Percentiles rank a stretch among this genome's conserved stretches.
phyloP scores from a whole-genome alignment of 371 early-diverging fungal genomes.

The Astathelohania contejeani region DNA sequence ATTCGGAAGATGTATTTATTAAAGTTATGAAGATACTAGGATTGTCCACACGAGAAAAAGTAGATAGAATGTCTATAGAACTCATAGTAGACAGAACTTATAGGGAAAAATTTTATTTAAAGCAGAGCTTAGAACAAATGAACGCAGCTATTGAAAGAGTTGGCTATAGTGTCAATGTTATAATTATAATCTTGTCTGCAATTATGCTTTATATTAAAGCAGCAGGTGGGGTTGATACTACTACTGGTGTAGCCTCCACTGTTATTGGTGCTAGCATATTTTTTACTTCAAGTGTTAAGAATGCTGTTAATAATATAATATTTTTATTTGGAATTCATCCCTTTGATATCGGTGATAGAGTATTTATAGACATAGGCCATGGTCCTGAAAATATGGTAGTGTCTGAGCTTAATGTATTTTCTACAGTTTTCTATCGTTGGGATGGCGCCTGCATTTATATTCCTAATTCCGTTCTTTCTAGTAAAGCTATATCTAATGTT shows the following conservation, averaged over 20 bases:
- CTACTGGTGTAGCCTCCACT: slow-evolving; percentile 40
- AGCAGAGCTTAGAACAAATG: slow-evolving; percentile 47
- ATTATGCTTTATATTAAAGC: slow-evolving; percentile 32
- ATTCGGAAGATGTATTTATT: too few species aligned
- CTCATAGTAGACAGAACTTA: slow-evolving; percentile 38
- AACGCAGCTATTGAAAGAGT: slow-evolving; percentile 43
- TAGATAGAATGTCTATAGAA: neutral
- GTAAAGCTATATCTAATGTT: slow-evolving; percentile 48
- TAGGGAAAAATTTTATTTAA: slow-evolving; percentile 45
- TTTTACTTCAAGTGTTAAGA: slow-evolving; percentile 38
- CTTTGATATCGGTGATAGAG: slow-evolving; percentile 53
- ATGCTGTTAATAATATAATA: slow-evolving; percentile 48
- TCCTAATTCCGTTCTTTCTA: slow-evolving; percentile 45
- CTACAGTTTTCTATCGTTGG: slow-evolving; percentile 51
- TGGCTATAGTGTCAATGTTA: slow-evolving; percentile 25
- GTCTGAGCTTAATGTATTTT: slow-evolving; percentile 51
- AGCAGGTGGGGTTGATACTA: slow-evolving; percentile 4
- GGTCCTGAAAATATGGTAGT: slow-evolving; percentile 51
- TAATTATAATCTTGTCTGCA: slow-evolving; percentile 25
- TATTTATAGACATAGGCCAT: slow-evolving; percentile 27
- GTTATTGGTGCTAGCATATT: slow-evolving; percentile 51
- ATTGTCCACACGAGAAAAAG: neutral
- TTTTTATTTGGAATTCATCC: slow-evolving; percentile 53
- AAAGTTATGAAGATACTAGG: neutral
- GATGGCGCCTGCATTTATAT: slow-evolving; percentile 51